phyloP scores from a whole-genome alignment of 176 grass and related monocot species.

The Juncus inflexus region DNA sequence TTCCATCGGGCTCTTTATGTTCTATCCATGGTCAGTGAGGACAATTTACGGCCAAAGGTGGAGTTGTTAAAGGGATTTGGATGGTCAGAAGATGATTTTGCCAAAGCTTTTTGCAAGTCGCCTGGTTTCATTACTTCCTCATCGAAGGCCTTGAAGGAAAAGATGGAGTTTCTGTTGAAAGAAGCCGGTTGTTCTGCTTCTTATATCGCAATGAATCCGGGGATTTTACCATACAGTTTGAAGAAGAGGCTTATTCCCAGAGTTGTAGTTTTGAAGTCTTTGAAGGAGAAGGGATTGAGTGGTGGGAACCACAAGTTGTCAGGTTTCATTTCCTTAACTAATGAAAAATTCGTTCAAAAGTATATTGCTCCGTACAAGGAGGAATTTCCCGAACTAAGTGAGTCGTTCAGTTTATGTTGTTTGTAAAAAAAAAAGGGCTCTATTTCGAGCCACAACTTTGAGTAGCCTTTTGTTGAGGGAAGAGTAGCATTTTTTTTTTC shows the following conservation, averaged over 20 bases:
- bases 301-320: neutral
- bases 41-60: too few species aligned
- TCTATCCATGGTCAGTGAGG: too few species aligned
- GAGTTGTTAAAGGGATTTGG: too few species aligned
- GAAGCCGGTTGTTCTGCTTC: conserved; percentile 13
- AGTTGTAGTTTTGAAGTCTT: conserved; percentile 29
- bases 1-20: too few species aligned
- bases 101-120: too few species aligned
- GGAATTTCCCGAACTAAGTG: too few species aligned
- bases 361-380: conserved; percentile 26
- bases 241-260: conserved; percentile 42
- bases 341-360: conserved; percentile 18
- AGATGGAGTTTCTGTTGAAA: conserved; percentile 34
- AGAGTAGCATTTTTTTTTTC: too few species aligned
- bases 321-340: neutral
- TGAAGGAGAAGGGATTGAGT: conserved; percentile 32
- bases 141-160: neutral
- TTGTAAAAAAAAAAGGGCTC: too few species aligned
- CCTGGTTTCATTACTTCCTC: too few species aligned
- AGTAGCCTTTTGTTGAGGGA: neutral
- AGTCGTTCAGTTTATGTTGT: too few species aligned
- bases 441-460: conserved; percentile 22
- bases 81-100: too few species aligned
- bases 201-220: conserved; percentile 7
- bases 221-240: conserved; percentile 28